A percentile compares a stretch with the other conserved stretches of the same genome.
Evolutionary conservation across 2,329 filamentous ascomycete genomes (phyloP).

Genomic region (Lasiodiplodia hormozganensis): DNA sequence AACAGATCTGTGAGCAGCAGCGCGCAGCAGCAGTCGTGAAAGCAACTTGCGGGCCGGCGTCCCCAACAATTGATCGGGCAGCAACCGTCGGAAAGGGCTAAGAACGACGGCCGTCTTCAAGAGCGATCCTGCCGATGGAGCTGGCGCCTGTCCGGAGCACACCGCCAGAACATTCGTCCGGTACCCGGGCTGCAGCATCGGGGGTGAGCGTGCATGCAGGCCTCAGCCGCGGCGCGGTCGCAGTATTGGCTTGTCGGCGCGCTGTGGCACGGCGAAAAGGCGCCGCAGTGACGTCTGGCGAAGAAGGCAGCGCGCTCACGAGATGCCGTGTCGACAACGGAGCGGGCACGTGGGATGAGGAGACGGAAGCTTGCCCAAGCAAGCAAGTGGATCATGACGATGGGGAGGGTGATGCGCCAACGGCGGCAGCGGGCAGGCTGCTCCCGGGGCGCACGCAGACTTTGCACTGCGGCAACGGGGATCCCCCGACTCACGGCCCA

Average conservation of each 20-base stretch:
- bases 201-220: conserved; percentile 16
- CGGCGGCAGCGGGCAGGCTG: conserved; percentile 22
- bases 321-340: conserved; percentile 8
- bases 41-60: background rate
- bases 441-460: conserved; percentile 18
- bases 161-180: background rate
- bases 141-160: background rate
- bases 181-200: conserved; percentile 15
- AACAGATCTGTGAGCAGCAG: background rate
- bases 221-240: conserved; percentile 10
- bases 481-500: conserved; percentile 17
- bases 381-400: conserved; percentile 18
- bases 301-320: conserved; percentile 14
- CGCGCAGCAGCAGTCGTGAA: background rate
- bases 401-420: conserved; percentile 24
- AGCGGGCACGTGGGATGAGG: conserved; percentile 18
- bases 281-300: conserved; percentile 21
- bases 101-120: conserved; percentile 5
- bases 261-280: conserved; percentile 7
- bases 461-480: conserved; percentile 8
- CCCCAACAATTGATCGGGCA: conserved; percentile 21
- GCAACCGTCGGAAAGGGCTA: conserved; percentile 3
- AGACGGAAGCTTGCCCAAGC: conserved; percentile 13
- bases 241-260: background rate
- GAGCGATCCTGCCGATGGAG: conserved; percentile 11